Evolutionary conservation across 1,284 basidiomycete species (phyloP).

Genomic region (Ceratobasidium sp.): DNA sequence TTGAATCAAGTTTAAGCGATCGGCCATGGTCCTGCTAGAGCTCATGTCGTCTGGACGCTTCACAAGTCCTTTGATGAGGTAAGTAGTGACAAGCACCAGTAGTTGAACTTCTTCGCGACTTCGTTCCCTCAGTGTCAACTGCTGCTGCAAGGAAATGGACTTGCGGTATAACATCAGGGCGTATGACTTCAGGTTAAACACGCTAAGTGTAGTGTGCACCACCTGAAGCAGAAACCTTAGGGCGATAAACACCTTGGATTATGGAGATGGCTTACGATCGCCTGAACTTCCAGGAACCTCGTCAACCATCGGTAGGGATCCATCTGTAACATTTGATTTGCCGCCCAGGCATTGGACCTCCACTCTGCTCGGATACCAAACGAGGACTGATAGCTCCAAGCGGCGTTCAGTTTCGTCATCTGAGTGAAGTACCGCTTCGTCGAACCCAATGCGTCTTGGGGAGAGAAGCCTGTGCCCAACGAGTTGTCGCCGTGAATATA

Average conservation of each 20-base stretch:
- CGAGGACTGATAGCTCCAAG: background rate
- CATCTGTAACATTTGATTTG: background rate
- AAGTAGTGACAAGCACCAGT: background rate
- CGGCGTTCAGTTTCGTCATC: background rate
- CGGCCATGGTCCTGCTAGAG: background rate
- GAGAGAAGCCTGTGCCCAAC: background rate
- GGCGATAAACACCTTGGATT: too few species aligned
- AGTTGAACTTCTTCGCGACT: background rate
- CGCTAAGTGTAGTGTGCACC: background rate
- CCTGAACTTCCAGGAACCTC: background rate
- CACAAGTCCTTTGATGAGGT: background rate
- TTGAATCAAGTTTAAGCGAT: background rate
- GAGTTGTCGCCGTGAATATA: background rate
- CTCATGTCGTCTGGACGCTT: conserved; percentile 27
- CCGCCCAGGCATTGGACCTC: background rate
- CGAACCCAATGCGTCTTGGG: background rate
- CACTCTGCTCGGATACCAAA: background rate
- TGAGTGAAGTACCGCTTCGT: background rate
- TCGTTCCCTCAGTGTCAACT: too few species aligned
- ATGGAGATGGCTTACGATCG: too few species aligned
- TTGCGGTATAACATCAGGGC: too few species aligned
- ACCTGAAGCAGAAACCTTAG: too few species aligned
- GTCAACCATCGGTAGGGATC: background rate
- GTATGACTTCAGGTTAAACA: too few species aligned
- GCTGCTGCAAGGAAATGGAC: too few species aligned